A percentile compares a stretch with the other conserved stretches of the same genome.
phyloP scores from a whole-genome alignment of 768 basidiomycete genomes.

The Boletus fagicola region DNA sequence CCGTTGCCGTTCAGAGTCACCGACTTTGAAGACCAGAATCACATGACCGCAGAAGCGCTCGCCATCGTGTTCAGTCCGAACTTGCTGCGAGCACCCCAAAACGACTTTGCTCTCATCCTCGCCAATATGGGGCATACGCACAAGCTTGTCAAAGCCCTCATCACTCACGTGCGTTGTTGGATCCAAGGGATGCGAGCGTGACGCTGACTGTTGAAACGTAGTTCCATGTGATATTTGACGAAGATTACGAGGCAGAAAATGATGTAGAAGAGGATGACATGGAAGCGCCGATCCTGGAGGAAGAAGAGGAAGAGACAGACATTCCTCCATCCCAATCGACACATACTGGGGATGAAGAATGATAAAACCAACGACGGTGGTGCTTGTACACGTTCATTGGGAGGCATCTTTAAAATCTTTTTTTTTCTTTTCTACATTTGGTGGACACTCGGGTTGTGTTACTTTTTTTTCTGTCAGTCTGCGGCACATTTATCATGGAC shows the following conservation, averaged over 20 bases:
- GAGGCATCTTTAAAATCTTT: slow-evolving; percentile 11
- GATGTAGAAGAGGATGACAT: slow-evolving; percentile 65
- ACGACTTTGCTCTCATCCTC: slow-evolving; percentile 74
- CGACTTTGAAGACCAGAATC: slow-evolving; percentile 83
- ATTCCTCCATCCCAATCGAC: slow-evolving; percentile 29
- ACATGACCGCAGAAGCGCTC: slow-evolving; percentile 84
- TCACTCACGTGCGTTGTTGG: slow-evolving; percentile 60
- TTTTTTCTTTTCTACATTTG: slow-evolving; percentile 3
- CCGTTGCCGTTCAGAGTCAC: slow-evolving; percentile 55
- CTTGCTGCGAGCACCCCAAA: slow-evolving; percentile 71
- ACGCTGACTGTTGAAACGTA: slow-evolving; percentile 26
- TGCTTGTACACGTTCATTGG: slow-evolving; percentile 8
- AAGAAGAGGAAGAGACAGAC: slow-evolving; percentile 49
- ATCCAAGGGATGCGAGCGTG: neutral
- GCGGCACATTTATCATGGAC: slow-evolving; percentile 34
- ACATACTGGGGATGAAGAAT: slow-evolving; percentile 23
- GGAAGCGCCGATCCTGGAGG: slow-evolving; percentile 66
- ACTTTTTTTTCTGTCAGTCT: slow-evolving; percentile 8
- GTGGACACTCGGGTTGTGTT: slow-evolving; percentile 29
- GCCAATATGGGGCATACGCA: slow-evolving; percentile 79
- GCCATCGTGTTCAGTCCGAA: slow-evolving; percentile 88
- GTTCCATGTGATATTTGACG: slow-evolving; percentile 74
- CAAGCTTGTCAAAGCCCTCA: slow-evolving; percentile 71
- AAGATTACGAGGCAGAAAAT: slow-evolving; percentile 52
- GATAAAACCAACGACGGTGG: slow-evolving; percentile 7